A percentile compares a stretch with the other conserved stretches of the same genome.
phyloP scores from a whole-genome alignment of 345 rosid species.

The Bruguiera sexangula region DNA sequence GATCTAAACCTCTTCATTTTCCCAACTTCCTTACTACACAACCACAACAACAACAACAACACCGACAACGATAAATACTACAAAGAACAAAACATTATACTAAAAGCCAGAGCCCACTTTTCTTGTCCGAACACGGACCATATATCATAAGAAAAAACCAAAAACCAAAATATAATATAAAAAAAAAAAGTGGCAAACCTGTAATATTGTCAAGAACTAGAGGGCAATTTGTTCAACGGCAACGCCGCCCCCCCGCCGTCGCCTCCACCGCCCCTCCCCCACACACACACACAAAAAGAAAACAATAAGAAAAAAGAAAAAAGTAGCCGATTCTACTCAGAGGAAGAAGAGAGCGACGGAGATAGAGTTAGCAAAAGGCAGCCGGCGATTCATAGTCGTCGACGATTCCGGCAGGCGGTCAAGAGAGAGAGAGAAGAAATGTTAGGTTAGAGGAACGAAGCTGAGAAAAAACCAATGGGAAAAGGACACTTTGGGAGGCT shows the following conservation, averaged over 20 bases:
- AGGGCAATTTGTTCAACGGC: too few relatives aligned
- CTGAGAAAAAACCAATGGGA: not conserved
- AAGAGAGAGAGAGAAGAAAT: not conserved
- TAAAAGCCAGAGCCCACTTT: not conserved
- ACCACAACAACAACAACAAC: not conserved
- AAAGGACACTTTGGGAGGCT: not conserved
- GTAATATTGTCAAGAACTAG: not conserved
- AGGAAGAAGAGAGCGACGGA: not conserved
- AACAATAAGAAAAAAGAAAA: not conserved
- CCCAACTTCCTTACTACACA: not conserved
- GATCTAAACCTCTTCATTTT: slow-evolving; percentile 84
- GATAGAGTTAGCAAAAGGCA: not conserved
- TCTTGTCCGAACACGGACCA: not conserved
- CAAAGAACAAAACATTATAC: too few relatives aligned
- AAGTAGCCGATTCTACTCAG: not conserved
- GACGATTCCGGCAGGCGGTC: not conserved
- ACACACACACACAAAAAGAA: too few relatives aligned
- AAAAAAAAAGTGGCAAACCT: not conserved
- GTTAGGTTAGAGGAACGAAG: not conserved
- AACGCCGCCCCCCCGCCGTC: too few relatives aligned
- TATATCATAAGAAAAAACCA: not conserved
- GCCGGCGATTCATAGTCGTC: not conserved
- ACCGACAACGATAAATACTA: not conserved
- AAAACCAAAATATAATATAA: not conserved
- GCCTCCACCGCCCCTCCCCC: too few relatives aligned